Evolutionary conservation across 257 asterid species (phyloP), one percentile per base, ranked within the genome.

Genomic region (Jacaranda copaia): DNA sequence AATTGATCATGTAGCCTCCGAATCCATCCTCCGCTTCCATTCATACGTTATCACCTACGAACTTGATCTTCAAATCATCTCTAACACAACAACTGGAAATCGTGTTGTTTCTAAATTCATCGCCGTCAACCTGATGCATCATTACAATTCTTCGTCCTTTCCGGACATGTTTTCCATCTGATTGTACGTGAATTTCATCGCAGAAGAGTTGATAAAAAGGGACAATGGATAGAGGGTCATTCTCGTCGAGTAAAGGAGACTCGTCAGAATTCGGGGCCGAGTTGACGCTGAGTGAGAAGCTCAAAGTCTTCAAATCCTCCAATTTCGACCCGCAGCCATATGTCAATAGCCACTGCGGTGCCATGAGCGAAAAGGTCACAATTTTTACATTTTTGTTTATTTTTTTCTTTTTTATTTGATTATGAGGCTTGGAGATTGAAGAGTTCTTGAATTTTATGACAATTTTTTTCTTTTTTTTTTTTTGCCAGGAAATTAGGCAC

Each of bases 401-500:
- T 66, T 25, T 25, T 25, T 25, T 25, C 32, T 2, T 25, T 25
- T 25, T 25, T 25, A 25, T 25, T 25, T 25, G 32, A 25, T 25
- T 25, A 46, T 19, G 13, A 25, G 19, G 40, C 59, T 25, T 11
- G 49, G 20, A 46, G 57, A n/a, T 49, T 49, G 60, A 35, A n/a
- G 9, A 3, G 32, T 70, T 40, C 32, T 25, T 25, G 32, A 25
- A 25, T 25, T 25, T 25, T 25, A 0, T 25, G 32, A 25, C 32
- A n/a, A n/a, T n/a, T n/a, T n/a, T 25, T 25, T 25, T 25, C 2
- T 25, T 53, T 3, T 56, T 16, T 20, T 49, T 49, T 5, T 75
- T 46, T 76, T 65, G 40, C 58, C 96, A 94, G 99, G 98, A 93
- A 87, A 88, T 93, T 56, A 91, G 93, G 86, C 97, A 89, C 72